A percentile compares a stretch with the other conserved stretches of the same genome.
Conservation (phyloP, 2,329 filamentous ascomycete species). For the Huntiella abstrusa region DNA sequence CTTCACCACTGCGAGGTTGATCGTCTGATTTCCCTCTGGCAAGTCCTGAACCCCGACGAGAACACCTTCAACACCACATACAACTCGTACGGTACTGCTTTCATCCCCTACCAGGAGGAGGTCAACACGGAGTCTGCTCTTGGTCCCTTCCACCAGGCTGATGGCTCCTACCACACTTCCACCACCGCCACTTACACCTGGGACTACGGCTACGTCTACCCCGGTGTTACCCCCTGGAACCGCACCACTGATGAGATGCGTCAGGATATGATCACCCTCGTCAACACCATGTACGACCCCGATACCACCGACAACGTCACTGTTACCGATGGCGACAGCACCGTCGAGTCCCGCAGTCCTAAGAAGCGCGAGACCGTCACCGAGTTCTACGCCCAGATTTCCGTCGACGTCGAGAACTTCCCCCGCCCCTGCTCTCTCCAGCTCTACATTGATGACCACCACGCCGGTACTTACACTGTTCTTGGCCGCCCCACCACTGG, state of each 20-base stretch:
- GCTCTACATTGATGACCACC: slow-evolving; percentile 18
- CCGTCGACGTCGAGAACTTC: slow-evolving; percentile 19
- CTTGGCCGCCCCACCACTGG: slow-evolving; percentile 20
- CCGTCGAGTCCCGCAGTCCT: background rate
- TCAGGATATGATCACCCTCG: slow-evolving; percentile 16
- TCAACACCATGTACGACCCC: slow-evolving; percentile 19
- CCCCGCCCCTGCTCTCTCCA: slow-evolving; percentile 20
- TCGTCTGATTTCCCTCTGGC: slow-evolving; percentile 40
- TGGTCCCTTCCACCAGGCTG: slow-evolving; percentile 28
- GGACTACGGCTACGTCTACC: slow-evolving; percentile 23
- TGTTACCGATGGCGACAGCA: background rate
- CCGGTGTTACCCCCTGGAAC: slow-evolving; percentile 20
- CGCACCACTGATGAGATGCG: slow-evolving; percentile 17
- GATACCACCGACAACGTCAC: background rate
- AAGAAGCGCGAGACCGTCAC: slow-evolving; percentile 3
- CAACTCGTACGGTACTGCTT: slow-evolving; percentile 21
- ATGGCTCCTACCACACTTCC: slow-evolving; percentile 25
- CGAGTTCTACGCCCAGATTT: slow-evolving; percentile 19
- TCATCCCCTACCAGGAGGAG: slow-evolving; percentile 20
- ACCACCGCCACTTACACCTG: slow-evolving; percentile 18
- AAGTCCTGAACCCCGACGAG: slow-evolving; percentile 23
- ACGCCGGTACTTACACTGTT: slow-evolving; percentile 19
- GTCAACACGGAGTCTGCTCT: slow-evolving; percentile 28
- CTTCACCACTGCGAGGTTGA: slow-evolving; percentile 40
- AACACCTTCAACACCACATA: slow-evolving; percentile 20